Conservation (phyloP, 1,284 basidiomycete species). For the Schizophyllum commune region DNA sequence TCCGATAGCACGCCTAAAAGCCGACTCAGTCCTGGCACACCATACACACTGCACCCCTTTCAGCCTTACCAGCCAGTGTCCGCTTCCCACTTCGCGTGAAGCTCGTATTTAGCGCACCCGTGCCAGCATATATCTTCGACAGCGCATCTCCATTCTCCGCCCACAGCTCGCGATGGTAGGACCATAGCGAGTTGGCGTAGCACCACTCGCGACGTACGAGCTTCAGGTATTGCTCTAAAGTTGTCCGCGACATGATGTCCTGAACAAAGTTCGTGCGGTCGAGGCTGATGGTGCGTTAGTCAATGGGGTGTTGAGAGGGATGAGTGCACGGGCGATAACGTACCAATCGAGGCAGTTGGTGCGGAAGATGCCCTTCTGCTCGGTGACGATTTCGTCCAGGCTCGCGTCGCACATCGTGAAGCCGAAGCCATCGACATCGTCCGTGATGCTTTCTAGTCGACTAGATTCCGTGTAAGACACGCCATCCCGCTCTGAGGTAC, state of each 20-base stretch:
- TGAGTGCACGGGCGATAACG: conserved; percentile 13
- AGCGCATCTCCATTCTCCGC: conserved; percentile 92
- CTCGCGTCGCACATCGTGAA: conserved; percentile 74
- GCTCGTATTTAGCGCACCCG: conserved; percentile 93
- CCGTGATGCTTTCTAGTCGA: conserved; percentile 50
- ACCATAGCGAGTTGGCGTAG: conserved; percentile 69
- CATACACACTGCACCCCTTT: background rate
- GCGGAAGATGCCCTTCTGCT: conserved; percentile 87
- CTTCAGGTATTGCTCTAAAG: conserved; percentile 67
- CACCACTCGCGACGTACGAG: conserved; percentile 71
- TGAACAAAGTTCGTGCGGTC: conserved; percentile 99
- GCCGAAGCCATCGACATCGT: conserved; percentile 75
- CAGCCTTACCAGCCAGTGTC: conserved; percentile 66
- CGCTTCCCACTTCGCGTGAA: conserved; percentile 93
- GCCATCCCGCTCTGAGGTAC: conserved; percentile 5
- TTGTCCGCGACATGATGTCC: conserved; percentile 79
- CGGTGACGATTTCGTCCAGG: conserved; percentile 63
- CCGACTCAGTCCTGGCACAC: conserved; percentile 5
- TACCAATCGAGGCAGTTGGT: conserved; percentile 96
- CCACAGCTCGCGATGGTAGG: conserved; percentile 89
- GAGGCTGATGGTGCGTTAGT: conserved; percentile 42
- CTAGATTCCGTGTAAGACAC: conserved; percentile 24
- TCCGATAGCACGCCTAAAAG: conserved; percentile 77
- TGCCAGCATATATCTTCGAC: conserved; percentile 93
- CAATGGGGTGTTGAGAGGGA: conserved; percentile 8